Base-by-base conservation (phyloP, 768 basidiomycete genomes). In the Mycena polygramma region DNA sequence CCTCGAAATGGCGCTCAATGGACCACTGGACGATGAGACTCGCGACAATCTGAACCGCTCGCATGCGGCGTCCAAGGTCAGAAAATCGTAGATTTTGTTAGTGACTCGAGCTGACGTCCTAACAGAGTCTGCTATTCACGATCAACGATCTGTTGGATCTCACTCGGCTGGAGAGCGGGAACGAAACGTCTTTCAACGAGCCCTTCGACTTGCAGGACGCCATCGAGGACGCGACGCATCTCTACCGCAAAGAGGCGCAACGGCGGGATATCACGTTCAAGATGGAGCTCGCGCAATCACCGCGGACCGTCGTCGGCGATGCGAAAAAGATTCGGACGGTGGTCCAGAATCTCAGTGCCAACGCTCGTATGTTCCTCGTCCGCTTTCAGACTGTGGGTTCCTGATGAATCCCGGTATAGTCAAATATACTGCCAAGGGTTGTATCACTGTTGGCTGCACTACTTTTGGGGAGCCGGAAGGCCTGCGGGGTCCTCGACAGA, bases 121-220 rank as follows among this genome's bases (percentile, higher is more conserved):
- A 10, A 41, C 35, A 90, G 90, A 89, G 89, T 66, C 80, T 95
- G 24, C 80, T 95, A 5, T 94, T 94, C 81, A 93, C 93, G 6
- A 94, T 95, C 79, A 94, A 94, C 77, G 93, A 95, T 79, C 81
- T 95, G 13, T 83, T 95, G 75, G 94, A 94, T 79, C 84, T 95
- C 14, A 94, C 94, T 0, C 85, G 92, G 8, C 83, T 94, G 30
- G 93, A 96, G 77, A 90, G 85, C 64, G 93, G 93, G 10, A 87
- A 91, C 69, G 90, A 92, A 70, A 92, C 90, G 0, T 90, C 89
- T 0, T 91, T 93, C 78, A 90, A 90, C 72, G 93, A 94, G 77
- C 91, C 91, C 0, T 94, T 95, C 75, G 85, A 95, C 75, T 81
- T 95, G 7, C 85, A 84, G 36, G 77, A 81, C 8, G 84, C 87